phyloP scores from a whole-genome alignment of 148 eudicot species.

The Camellia lanceoleosa region DNA sequence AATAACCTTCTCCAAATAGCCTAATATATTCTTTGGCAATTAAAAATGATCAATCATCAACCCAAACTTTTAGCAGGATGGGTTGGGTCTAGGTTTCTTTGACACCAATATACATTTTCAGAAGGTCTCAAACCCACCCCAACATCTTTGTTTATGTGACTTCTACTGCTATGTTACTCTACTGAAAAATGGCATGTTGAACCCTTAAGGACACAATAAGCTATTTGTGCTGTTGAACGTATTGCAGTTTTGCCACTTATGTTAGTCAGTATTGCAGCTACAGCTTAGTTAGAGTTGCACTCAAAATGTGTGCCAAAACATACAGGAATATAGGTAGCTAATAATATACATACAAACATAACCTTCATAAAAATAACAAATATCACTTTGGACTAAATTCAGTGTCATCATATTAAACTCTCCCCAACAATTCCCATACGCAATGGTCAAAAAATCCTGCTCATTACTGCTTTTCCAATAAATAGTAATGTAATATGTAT shows the following conservation, averaged over 20 bases:
- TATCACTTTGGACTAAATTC: not conserved
- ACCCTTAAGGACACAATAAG: not conserved
- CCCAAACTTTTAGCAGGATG: not conserved
- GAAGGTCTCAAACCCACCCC: not conserved
- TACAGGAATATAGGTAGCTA: not conserved
- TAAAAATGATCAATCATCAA: not conserved
- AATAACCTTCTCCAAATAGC: not conserved
- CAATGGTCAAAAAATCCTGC: not conserved
- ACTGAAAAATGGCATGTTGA: not conserved
- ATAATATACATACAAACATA: no score
- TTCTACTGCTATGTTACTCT: not conserved
- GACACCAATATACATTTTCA: not conserved
- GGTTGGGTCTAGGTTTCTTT: not conserved
- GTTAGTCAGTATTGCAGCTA: not conserved
- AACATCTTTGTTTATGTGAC: not conserved
- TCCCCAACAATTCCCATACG: not conserved
- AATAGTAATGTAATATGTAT: not conserved
- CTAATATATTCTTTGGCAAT: not conserved
- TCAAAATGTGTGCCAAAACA: not conserved
- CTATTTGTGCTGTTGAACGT: not conserved
- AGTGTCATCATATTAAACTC: not conserved
- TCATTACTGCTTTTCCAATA: not conserved
- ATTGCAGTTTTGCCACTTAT: not conserved
- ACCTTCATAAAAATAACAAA: not conserved
- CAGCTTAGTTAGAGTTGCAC: not conserved